These are phyloP conservation scores for Tinospora cordifolia DNA, from an alignment of 164 flowering plant species.

Conservation along the genomic window DNA sequence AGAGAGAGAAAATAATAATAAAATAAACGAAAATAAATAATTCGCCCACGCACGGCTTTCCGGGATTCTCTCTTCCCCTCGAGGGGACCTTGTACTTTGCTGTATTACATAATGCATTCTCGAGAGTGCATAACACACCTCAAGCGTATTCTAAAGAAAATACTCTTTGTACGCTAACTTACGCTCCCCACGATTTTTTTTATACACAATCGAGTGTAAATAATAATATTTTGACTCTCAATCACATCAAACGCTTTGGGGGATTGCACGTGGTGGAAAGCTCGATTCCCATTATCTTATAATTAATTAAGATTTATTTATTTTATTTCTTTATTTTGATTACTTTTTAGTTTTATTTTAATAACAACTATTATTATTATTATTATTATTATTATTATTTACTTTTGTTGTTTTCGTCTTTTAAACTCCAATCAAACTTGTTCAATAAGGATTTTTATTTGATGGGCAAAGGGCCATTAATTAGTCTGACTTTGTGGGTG, in stretches of 20 bases:
- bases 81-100: slow-evolving; percentile 9
- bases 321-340: not conserved
- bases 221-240: not conserved
- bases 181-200: not conserved
- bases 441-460: not conserved
- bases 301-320: not conserved
- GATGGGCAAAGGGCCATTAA: not conserved
- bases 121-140: not conserved
- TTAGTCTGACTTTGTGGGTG: not conserved
- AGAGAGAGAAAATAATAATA: not conserved
- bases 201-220: not conserved
- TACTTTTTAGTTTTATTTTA: too few species aligned
- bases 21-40: slow-evolving; percentile 17
- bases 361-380: too few species aligned
- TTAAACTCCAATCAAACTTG: not conserved
- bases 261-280: slow-evolving; percentile 4
- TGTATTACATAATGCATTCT: slow-evolving; percentile 13
- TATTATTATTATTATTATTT: not conserved
- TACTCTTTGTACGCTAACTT: not conserved
- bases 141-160: slow-evolving; percentile 2
- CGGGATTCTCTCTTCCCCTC: slow-evolving; percentile 58
- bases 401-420: not conserved
- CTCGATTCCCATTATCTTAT: slow-evolving; percentile 11
- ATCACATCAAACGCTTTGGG: not conserved
- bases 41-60: slow-evolving; percentile 54